phyloP scores from a whole-genome alignment of 2,329 filamentous ascomycete genomes.

The Trichoderma atrobrunneum region DNA sequence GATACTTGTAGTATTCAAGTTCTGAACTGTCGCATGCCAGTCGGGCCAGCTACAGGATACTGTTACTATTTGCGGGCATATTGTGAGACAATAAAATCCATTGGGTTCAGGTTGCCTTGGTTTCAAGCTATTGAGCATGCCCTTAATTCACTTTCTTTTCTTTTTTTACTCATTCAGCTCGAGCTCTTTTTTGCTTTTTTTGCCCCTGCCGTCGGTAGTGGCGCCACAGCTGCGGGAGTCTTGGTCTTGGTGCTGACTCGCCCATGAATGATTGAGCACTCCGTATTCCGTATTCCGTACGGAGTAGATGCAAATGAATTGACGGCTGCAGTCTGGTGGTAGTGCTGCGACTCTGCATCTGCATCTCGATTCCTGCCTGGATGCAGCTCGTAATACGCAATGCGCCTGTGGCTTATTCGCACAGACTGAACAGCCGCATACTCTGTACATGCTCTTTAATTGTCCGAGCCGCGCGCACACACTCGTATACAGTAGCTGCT shows the following conservation, averaged over 20 bases:
- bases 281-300: background rate
- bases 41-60: background rate
- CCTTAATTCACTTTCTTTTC: background rate
- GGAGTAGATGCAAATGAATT: background rate
- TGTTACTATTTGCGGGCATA: slow-evolving; percentile 1
- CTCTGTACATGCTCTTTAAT: background rate
- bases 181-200: background rate
- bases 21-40: background rate
- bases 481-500: background rate
- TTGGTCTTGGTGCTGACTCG: background rate
- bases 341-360: background rate
- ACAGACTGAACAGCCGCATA: background rate
- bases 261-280: background rate
- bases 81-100: slow-evolving; percentile 10
- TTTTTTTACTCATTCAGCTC: background rate
- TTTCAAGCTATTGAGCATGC: background rate
- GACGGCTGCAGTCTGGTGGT: background rate
- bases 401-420: background rate
- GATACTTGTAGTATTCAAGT: background rate
- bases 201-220: slow-evolving; percentile 11
- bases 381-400: background rate
- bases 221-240: background rate
- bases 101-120: slow-evolving; percentile 5
- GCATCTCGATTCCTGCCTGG: background rate
- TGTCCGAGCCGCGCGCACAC: background rate